These are phyloP conservation scores for Rhexocercosporidium sp. DNA, from an alignment of 2,329 filamentous ascomycete species.

Conservation along the genomic window DNA sequence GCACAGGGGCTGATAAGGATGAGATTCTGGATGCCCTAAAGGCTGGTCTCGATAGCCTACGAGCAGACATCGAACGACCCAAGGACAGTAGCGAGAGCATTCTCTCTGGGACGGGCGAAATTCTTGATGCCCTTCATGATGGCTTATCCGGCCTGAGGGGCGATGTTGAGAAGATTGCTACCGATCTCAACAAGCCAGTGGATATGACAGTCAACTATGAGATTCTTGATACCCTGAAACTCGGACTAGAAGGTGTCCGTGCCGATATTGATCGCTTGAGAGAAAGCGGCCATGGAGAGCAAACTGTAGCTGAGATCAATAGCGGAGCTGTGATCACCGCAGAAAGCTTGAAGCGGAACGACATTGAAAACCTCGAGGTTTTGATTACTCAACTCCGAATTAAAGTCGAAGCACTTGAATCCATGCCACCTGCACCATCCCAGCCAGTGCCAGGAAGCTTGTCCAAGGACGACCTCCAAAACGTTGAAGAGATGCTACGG, in stretches of 20 bases:
- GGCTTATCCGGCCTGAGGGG: slow-evolving; percentile 78
- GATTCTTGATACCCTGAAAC: slow-evolving; percentile 84
- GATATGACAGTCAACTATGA: slow-evolving; percentile 88
- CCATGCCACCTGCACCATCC: slow-evolving; percentile 52
- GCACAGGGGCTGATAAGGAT: slow-evolving; percentile 57
- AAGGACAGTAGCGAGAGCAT: slow-evolving; percentile 39
- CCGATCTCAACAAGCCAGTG: slow-evolving; percentile 69
- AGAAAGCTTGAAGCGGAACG: slow-evolving; percentile 67
- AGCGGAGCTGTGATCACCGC: slow-evolving; percentile 56
- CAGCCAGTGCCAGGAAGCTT: slow-evolving; percentile 47
- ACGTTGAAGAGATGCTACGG: slow-evolving; percentile 58
- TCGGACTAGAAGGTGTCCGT: slow-evolving; percentile 77
- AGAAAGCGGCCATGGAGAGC: slow-evolving; percentile 53
- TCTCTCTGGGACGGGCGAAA: slow-evolving; percentile 74
- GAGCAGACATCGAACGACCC: slow-evolving; percentile 65
- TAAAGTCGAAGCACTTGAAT: slow-evolving; percentile 82
- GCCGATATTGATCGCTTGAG: slow-evolving; percentile 80
- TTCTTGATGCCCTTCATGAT: slow-evolving; percentile 88
- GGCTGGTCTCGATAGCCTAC: slow-evolving; percentile 75
- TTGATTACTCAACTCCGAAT: slow-evolving; percentile 81
- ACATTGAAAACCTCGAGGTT: slow-evolving; percentile 85
- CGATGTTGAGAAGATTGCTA: slow-evolving; percentile 72
- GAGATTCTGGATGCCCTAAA: slow-evolving; percentile 69
- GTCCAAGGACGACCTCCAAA: slow-evolving; percentile 59
- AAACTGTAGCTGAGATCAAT: slow-evolving; percentile 57